These are phyloP conservation scores for Globisporangium recalcitrans DNA, from an alignment of 352 stramenopile species.

Conservation along the genomic window DNA sequence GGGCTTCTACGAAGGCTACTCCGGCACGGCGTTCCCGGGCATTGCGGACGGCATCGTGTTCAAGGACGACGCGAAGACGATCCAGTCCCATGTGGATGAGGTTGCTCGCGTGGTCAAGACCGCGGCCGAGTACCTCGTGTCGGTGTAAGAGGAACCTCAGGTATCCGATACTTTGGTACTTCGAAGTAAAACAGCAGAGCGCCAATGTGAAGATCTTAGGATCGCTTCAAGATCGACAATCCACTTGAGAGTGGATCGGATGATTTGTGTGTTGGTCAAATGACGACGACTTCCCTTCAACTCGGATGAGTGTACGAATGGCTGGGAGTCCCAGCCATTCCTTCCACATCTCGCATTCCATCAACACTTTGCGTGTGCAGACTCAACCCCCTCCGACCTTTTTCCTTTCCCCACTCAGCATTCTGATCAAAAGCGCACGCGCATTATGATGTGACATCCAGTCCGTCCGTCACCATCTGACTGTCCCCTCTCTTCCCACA, in stretches of 20 bases:
- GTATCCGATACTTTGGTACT: no score
- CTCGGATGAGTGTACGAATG: background rate
- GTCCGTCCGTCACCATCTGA: background rate
- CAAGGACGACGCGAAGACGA: conserved; percentile 24
- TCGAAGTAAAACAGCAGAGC: background rate
- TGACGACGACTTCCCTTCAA: background rate
- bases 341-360: background rate
- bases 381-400: background rate
- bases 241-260: background rate
- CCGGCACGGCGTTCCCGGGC: conserved; percentile 42
- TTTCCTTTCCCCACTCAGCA: no score
- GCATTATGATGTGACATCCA: conserved; percentile 2
- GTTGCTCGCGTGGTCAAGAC: conserved; percentile 29
- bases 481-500: background rate
- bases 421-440: no score
- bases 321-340: background rate
- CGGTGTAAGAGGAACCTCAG: background rate
- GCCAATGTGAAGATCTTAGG: background rate
- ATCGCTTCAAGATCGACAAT: background rate
- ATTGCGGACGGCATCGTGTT: conserved; percentile 45
- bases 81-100: conserved; percentile 44
- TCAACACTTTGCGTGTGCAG: background rate
- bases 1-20: conserved; percentile 51
- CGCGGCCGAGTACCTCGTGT: conserved; percentile 30
- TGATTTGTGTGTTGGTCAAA: background rate